Conservation (phyloP, 2,329 filamentous ascomycete genomes). For the Sclerotinia spermophila region DNA sequence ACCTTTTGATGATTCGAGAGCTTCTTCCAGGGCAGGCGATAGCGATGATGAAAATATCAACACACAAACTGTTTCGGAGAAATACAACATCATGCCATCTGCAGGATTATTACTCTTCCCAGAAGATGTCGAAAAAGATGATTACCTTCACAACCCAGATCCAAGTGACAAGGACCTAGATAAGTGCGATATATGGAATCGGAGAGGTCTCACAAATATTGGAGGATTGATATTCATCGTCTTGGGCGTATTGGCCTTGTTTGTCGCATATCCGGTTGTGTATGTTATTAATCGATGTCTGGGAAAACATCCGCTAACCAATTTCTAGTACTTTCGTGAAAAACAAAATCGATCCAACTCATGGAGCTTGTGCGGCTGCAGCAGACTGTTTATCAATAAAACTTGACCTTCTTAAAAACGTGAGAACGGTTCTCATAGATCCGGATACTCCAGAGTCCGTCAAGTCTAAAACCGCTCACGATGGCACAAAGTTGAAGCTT, state of each 20-base stretch:
- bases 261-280: constrained; percentile 68
- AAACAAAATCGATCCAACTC: constrained; percentile 35
- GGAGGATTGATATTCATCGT: constrained; percentile 59
- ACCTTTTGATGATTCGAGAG: constrained; percentile 39
- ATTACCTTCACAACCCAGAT: constrained; percentile 68
- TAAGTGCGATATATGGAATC: constrained; percentile 63
- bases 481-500: constrained; percentile 60
- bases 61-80: constrained; percentile 69
- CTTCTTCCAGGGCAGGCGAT: constrained; percentile 39
- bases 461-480: constrained; percentile 51
- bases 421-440: constrained; percentile 60
- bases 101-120: constrained; percentile 64
- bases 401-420: constrained; percentile 52
- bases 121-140: constrained; percentile 70
- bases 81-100: constrained; percentile 68
- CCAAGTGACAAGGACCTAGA: constrained; percentile 58
- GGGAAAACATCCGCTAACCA: constrained; percentile 28
- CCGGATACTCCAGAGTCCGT: constrained; percentile 61
- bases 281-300: constrained; percentile 43
- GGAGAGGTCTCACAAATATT: constrained; percentile 60
- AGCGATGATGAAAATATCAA: constrained; percentile 64
- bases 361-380: constrained; percentile 38
- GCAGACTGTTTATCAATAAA: constrained; percentile 39
- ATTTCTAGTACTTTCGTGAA: constrained; percentile 52
- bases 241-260: constrained; percentile 59